phyloP scores from a whole-genome alignment of 768 basidiomycete species.

The Leccinum barrowsii region DNA sequence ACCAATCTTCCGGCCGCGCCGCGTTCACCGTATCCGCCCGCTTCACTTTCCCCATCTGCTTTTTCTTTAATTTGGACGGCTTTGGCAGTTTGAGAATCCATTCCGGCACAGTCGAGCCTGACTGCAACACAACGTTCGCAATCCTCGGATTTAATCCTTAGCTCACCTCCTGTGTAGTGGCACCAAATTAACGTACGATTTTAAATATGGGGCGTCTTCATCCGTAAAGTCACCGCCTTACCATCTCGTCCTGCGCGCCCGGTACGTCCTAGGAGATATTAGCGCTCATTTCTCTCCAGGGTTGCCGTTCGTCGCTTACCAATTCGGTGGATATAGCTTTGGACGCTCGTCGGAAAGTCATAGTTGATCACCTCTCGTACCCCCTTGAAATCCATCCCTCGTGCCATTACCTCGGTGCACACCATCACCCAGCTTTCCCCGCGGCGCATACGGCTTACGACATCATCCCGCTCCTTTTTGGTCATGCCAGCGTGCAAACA shows the following conservation, averaged over 20 bases:
- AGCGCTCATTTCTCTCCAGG: not conserved
- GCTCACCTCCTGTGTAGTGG: slow-evolving; percentile 2
- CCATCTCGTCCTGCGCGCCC: slow-evolving; percentile 92
- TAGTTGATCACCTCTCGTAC: slow-evolving; percentile 93
- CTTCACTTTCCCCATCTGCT: slow-evolving; percentile 80
- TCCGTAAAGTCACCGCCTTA: slow-evolving; percentile 92
- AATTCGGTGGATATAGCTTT: slow-evolving; percentile 95
- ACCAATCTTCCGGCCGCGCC: slow-evolving; percentile 57
- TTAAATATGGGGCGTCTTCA: slow-evolving; percentile 87
- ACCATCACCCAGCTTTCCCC: slow-evolving; percentile 95
- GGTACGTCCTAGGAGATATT: slow-evolving; percentile 67
- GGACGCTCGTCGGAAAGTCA: slow-evolving; percentile 93
- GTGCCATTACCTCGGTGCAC: slow-evolving; percentile 95
- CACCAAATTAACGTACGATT: slow-evolving; percentile 54
- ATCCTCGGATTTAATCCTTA: slow-evolving; percentile 48
- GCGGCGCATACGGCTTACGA: slow-evolving; percentile 76
- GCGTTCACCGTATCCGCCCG: slow-evolving; percentile 72
- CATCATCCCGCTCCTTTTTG: slow-evolving; percentile 83
- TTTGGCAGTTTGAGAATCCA: slow-evolving; percentile 96
- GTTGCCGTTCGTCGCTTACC: slow-evolving; percentile 43
- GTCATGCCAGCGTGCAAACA: slow-evolving; percentile 89
- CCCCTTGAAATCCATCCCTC: slow-evolving; percentile 98
- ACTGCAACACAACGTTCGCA: slow-evolving; percentile 92
- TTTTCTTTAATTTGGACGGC: slow-evolving; percentile 85
- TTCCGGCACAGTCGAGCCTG: slow-evolving; percentile 86